Conservation (phyloP, 805 yeast genomes). For the Candida ortonii region DNA sequence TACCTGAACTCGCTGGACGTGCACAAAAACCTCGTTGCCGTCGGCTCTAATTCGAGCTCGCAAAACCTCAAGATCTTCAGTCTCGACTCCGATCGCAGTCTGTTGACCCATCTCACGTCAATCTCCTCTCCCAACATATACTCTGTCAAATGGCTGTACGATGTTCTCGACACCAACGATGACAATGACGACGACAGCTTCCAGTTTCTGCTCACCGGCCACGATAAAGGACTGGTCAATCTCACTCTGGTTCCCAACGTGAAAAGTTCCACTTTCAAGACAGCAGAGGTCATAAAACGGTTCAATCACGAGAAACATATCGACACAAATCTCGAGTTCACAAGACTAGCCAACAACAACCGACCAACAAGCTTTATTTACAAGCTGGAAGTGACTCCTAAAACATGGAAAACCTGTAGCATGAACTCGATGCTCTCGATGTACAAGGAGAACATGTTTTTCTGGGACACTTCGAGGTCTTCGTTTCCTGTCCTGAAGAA, state of each 20-base stretch:
- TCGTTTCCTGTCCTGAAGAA: slow-evolving; percentile 57
- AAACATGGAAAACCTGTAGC: slow-evolving; percentile 41
- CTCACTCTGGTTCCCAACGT: slow-evolving; percentile 61
- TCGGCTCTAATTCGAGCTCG: slow-evolving; percentile 45
- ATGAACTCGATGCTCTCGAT: slow-evolving; percentile 53
- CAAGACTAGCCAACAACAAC: slow-evolving; percentile 28
- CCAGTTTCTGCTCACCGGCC: slow-evolving; percentile 63
- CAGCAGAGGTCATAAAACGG: slow-evolving; percentile 73
- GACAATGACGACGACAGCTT: slow-evolving; percentile 27
- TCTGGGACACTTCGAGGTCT: slow-evolving; percentile 70
- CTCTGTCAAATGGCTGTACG: slow-evolving; percentile 50
- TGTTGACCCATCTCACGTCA: slow-evolving; percentile 56
- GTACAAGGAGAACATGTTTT: slow-evolving; percentile 66
- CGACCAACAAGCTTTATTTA: slow-evolving; percentile 29
- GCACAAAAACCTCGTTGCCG: slow-evolving; percentile 41
- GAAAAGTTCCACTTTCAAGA: slow-evolving; percentile 33
- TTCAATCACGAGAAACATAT: slow-evolving; percentile 77
- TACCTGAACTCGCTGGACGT: slow-evolving; percentile 42
- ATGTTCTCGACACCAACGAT: slow-evolving; percentile 20
- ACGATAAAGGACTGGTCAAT: slow-evolving; percentile 71
- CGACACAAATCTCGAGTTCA: slow-evolving; percentile 25
- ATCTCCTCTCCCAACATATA: slow-evolving; percentile 55
- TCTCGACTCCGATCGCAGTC: slow-evolving; percentile 37
- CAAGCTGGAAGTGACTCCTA: slow-evolving; percentile 37
- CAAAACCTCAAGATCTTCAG: slow-evolving; percentile 53